Evolutionary conservation across 129 eudicot species (phyloP), one percentile per base, ranked within the genome.

Genomic region (Flaveria bidentis): DNA sequence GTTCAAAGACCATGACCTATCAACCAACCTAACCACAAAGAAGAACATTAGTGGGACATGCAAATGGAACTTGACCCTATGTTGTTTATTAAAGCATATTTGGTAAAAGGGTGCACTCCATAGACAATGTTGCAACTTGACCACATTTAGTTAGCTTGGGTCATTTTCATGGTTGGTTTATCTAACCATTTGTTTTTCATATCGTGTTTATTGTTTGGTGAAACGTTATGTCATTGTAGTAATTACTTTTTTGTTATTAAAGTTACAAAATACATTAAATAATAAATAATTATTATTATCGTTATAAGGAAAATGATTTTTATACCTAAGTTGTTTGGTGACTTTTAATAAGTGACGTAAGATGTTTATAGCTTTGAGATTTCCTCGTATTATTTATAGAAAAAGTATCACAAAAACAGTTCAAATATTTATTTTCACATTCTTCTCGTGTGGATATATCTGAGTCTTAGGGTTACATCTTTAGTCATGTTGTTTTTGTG

Each of bases 151-250:
- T 72, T 55, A 73, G 76, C 79, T 81, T 62, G 52, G 36, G 85
- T 80, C 83, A 73, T 45, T 81, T 25, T 81, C 88, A 77, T 77
- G 68, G 74, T 77, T 58, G 85, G 85, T 77, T 77, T 65, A 78
- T 73, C 85, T 60, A 58, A 77, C 85, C 53, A 76, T 69, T 55
- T 84, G 84, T 73, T 80, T 84, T 75, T 66, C 63, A 39, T 23
- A 1, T 50, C n/a, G 23, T 15, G 13, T 10, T 14, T 46, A 46
- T 47, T 18, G 2, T 55, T 61, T 71, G 13, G 30, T n/a, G 62
- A 61, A 70, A 78, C 72, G 30, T 56, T 47, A 50, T 44, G 39
- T 15, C 55, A 8, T 67, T 16, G 5, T n/a, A 11, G 60, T 28
- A 46, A 74, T 60, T 45, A 60, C 13, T 4, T 62, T 61, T 61